These are phyloP conservation scores for Flammula alnicola DNA, from an alignment of 1,284 basidiomycete species.

Conservation along the genomic window DNA sequence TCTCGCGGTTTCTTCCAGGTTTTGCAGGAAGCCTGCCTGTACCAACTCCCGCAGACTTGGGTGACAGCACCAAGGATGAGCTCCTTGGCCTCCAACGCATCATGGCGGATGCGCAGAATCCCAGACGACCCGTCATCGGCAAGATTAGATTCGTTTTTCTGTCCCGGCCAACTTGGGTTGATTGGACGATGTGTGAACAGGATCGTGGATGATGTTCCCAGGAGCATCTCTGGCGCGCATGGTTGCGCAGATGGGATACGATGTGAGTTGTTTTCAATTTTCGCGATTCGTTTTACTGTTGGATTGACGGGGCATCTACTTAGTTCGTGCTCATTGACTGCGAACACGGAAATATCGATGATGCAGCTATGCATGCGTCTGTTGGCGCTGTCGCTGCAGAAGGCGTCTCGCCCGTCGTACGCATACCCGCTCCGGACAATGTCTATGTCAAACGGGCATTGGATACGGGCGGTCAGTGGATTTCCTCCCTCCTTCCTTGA, in stretches of 20 bases:
- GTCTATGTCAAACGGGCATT: slow-evolving; percentile 20
- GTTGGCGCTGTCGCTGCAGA: slow-evolving; percentile 33
- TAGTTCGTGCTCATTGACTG: slow-evolving; percentile 36
- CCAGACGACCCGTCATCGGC: slow-evolving; percentile 24
- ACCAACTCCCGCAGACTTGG: neutral
- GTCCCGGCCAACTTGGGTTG: neutral
- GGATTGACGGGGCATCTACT: neutral
- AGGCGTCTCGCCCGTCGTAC: slow-evolving; percentile 23
- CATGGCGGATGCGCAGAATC: slow-evolving; percentile 22
- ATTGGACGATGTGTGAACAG: slow-evolving; percentile 14
- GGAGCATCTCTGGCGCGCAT: slow-evolving; percentile 31
- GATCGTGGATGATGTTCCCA: slow-evolving; percentile 35
- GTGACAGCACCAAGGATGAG: neutral
- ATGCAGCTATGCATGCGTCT: slow-evolving; percentile 32
- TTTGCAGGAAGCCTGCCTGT: slow-evolving; percentile 4
- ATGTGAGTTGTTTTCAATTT: slow-evolving; percentile 23
- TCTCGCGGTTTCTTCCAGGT: slow-evolving; percentile 16
- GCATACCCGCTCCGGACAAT: slow-evolving; percentile 19
- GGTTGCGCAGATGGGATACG: slow-evolving; percentile 33
- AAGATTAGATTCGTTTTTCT: neutral
- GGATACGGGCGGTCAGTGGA: slow-evolving; percentile 18
- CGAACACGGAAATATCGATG: slow-evolving; percentile 35
- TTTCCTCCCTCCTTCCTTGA: neutral
- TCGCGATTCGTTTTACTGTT: neutral
- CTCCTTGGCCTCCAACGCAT: slow-evolving; percentile 24